These are phyloP conservation scores for Xylaria sp. DNA, from an alignment of 495 filamentous ascomycete species.

Conservation along the genomic window DNA sequence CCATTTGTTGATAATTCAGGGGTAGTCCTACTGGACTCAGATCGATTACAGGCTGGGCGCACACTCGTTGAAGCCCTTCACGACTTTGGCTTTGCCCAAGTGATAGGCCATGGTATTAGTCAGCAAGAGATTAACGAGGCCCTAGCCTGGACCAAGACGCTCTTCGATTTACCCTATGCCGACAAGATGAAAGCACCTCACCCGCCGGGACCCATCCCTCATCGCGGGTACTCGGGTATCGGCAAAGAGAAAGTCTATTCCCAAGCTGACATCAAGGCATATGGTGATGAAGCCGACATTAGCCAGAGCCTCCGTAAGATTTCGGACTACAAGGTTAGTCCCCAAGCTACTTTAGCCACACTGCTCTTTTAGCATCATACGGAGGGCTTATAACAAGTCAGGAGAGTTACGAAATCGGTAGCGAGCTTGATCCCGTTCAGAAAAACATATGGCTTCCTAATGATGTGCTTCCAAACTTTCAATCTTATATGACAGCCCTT, in stretches of 20 bases:
- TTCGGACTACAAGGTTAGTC: constrained; percentile 38
- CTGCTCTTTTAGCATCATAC: background rate
- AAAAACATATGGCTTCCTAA: constrained; percentile 73
- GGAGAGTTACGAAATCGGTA: constrained; percentile 73
- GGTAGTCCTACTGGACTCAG: background rate
- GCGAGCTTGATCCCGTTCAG: constrained; percentile 59
- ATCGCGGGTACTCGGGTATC: constrained; percentile 40
- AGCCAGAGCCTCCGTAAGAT: constrained; percentile 47
- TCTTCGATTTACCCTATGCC: constrained; percentile 33
- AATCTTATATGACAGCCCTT: constrained; percentile 59
- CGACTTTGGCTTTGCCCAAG: constrained; percentile 61
- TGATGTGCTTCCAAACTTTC: constrained; percentile 62
- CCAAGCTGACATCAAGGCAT: constrained; percentile 27
- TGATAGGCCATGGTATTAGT: constrained; percentile 60
- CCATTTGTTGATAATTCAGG: background rate
- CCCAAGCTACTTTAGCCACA: background rate
- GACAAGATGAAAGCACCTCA: constrained; percentile 44
- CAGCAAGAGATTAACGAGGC: constrained; percentile 54
- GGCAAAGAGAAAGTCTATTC: constrained; percentile 38
- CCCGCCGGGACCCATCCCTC: constrained; percentile 35
- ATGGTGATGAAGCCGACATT: constrained; percentile 35
- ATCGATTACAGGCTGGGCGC: constrained; percentile 12
- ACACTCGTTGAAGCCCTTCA: constrained; percentile 57
- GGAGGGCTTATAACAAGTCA: constrained; percentile 31
- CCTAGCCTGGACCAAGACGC: constrained; percentile 37